phyloP scores from a whole-genome alignment of 1,284 basidiomycete genomes.

The Boletus sp. region DNA sequence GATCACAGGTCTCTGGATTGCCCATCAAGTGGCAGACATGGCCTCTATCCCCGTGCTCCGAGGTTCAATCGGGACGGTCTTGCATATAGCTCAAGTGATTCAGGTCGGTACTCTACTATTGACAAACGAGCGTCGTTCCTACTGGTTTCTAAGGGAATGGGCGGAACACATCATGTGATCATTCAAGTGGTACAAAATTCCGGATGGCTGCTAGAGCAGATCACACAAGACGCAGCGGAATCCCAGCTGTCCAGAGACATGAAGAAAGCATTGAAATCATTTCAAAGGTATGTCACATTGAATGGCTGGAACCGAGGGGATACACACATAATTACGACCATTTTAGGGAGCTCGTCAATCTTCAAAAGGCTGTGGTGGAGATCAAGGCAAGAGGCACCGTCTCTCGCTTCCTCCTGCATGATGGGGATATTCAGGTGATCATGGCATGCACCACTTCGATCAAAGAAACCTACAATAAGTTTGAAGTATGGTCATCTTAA shows the following conservation, averaged over 20 bases:
- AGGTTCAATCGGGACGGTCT: slow-evolving; percentile 12
- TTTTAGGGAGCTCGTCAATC: slow-evolving; percentile 14
- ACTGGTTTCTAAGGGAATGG: slow-evolving; percentile 8
- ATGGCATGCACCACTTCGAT: slow-evolving; percentile 11
- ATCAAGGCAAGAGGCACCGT: slow-evolving; percentile 5
- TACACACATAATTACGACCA: neutral
- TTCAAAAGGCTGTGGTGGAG: slow-evolving; percentile 9
- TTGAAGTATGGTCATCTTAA: slow-evolving; percentile 7
- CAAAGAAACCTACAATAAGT: slow-evolving; percentile 8
- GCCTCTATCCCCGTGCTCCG: slow-evolving; percentile 3
- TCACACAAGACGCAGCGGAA: neutral
- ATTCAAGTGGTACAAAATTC: slow-evolving; percentile 15
- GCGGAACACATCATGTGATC: slow-evolving; percentile 19
- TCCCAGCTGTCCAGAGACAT: neutral
- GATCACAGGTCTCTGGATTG: slow-evolving; percentile 12
- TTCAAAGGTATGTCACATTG: slow-evolving; percentile 5
- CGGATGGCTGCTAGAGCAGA: slow-evolving; percentile 19
- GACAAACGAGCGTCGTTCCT: neutral
- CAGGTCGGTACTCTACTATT: slow-evolving; percentile 7
- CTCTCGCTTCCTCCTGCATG: slow-evolving; percentile 14
- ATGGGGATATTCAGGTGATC: slow-evolving; percentile 12
- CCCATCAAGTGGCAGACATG: slow-evolving; percentile 13
- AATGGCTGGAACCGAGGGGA: neutral
- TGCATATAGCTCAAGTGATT: neutral
- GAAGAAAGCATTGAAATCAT: neutral